Percentiles rank a stretch among this genome's conserved stretches.
phyloP scores from a whole-genome alignment of 2,329 filamentous ascomycete species.

The Ophiocordyceps sinensis region DNA sequence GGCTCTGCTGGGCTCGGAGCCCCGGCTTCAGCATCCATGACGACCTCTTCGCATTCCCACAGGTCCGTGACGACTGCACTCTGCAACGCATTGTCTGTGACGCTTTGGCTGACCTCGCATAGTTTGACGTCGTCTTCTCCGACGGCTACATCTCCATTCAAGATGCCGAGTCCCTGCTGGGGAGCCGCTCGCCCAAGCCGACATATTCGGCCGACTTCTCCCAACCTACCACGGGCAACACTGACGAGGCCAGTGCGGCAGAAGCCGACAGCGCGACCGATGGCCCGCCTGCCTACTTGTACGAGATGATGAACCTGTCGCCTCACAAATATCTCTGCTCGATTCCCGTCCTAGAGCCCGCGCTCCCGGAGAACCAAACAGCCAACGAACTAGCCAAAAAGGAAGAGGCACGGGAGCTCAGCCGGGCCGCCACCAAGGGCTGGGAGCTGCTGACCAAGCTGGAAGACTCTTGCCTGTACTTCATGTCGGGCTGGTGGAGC shows the following conservation, averaged over 20 bases:
- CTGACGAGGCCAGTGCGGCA: constrained; percentile 4
- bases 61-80: constrained; percentile 34
- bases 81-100: not conserved
- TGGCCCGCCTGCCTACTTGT: constrained; percentile 16
- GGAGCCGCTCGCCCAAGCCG: constrained; percentile 18
- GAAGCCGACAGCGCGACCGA: constrained; percentile 18
- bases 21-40: constrained; percentile 71
- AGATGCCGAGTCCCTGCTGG: constrained; percentile 50
- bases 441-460: constrained; percentile 69
- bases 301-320: constrained; percentile 62
- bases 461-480: constrained; percentile 72
- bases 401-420: constrained; percentile 68
- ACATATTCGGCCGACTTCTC: constrained; percentile 26
- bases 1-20: constrained; percentile 32
- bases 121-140: constrained; percentile 73
- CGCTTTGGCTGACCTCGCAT: not conserved
- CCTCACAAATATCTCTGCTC: constrained; percentile 68
- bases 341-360: constrained; percentile 54
- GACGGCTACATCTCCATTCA: constrained; percentile 56
- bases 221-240: constrained; percentile 22
- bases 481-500: constrained; percentile 82
- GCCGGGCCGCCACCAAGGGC: constrained; percentile 60
- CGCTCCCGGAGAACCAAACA: constrained; percentile 44
- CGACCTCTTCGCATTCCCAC: constrained; percentile 74
- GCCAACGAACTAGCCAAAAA: constrained; percentile 53